A percentile compares a stretch with the other conserved stretches of the same genome.
Conservation (phyloP, 129 eudicot species). For the Artemisia argyi region DNA sequence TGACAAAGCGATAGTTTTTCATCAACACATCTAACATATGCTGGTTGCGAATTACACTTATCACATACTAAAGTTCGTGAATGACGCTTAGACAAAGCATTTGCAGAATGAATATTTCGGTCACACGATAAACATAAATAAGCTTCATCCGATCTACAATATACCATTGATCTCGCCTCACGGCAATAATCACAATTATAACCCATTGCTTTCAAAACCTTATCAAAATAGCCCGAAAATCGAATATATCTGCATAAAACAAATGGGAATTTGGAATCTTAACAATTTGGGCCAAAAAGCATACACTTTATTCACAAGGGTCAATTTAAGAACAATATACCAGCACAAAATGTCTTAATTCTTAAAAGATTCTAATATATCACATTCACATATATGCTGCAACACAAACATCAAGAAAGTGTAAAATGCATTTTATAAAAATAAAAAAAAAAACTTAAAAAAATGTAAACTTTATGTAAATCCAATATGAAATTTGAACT, state of each 20-base stretch:
- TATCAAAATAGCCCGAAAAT: slow-evolving; percentile 11
- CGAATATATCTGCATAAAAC: slow-evolving; percentile 35
- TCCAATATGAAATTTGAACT: slow-evolving; percentile 6
- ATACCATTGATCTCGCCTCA: slow-evolving; percentile 81
- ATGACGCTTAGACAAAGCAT: slow-evolving; percentile 87
- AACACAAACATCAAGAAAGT: slow-evolving; percentile 4
- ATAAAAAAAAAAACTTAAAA: neutral
- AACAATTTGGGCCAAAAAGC: slow-evolving; percentile 17
- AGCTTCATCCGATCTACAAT: slow-evolving; percentile 94
- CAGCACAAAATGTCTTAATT: slow-evolving; percentile 5
- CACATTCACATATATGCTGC: neutral
- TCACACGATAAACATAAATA: slow-evolving; percentile 91
- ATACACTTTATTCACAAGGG: slow-evolving; percentile 22
- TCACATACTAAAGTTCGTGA: slow-evolving; percentile 85
- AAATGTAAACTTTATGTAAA: slow-evolving; percentile 2
- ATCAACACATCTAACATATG: slow-evolving; percentile 71
- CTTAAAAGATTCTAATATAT: slow-evolving; percentile 12
- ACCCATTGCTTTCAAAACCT: slow-evolving; percentile 43
- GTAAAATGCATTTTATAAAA: neutral
- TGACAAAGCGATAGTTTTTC: slow-evolving; percentile 79
- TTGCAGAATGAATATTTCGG: slow-evolving; percentile 86
- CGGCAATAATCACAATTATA: slow-evolving; percentile 74
- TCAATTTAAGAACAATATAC: slow-evolving; percentile 22
- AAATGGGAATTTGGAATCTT: slow-evolving; percentile 23
- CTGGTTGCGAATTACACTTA: slow-evolving; percentile 72